Evolutionary conservation across 2,329 filamentous ascomycete species (phyloP).

Genomic region (Truncatella angustata): DNA sequence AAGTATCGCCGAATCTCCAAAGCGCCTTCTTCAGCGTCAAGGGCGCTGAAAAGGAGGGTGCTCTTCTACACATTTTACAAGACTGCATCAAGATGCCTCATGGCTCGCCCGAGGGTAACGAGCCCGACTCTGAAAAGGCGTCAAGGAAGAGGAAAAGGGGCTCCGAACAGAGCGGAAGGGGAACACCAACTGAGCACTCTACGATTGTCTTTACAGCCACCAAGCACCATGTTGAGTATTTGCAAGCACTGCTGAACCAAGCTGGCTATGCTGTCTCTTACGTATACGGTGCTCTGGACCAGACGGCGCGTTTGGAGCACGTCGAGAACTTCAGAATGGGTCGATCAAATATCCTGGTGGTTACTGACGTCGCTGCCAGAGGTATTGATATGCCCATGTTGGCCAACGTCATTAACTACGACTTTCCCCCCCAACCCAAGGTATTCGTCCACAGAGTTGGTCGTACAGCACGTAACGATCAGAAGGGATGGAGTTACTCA

Average conservation of each 20-base stretch:
- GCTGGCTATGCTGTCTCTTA: constrained; percentile 90
- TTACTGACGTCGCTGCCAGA: constrained; percentile 93
- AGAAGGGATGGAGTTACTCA: constrained; percentile 93
- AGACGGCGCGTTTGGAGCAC: constrained; percentile 87
- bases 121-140: constrained; percentile 41
- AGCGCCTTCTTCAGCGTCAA: constrained; percentile 95
- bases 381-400: constrained; percentile 97
- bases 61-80: constrained; percentile 82
- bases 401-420: constrained; percentile 97
- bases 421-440: constrained; percentile 95
- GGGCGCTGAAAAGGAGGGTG: constrained; percentile 88
- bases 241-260: constrained; percentile 74
- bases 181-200: constrained; percentile 82
- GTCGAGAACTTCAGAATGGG: constrained; percentile 87
- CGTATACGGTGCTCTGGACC: constrained; percentile 91
- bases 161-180: constrained; percentile 52
- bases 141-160: constrained; percentile 74
- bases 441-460: constrained; percentile 96
- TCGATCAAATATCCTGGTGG: constrained; percentile 84
- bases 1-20: constrained; percentile 93
- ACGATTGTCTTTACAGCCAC: constrained; percentile 95
- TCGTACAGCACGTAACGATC: constrained; percentile 89
- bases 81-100: constrained; percentile 90
- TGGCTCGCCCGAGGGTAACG: constrained; percentile 55
- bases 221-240: constrained; percentile 96